Percentiles rank a stretch among this genome's conserved stretches.
These are phyloP conservation scores for Suillus cothurnatus DNA, from an alignment of 768 basidiomycete genomes.

Conservation along the genomic window DNA sequence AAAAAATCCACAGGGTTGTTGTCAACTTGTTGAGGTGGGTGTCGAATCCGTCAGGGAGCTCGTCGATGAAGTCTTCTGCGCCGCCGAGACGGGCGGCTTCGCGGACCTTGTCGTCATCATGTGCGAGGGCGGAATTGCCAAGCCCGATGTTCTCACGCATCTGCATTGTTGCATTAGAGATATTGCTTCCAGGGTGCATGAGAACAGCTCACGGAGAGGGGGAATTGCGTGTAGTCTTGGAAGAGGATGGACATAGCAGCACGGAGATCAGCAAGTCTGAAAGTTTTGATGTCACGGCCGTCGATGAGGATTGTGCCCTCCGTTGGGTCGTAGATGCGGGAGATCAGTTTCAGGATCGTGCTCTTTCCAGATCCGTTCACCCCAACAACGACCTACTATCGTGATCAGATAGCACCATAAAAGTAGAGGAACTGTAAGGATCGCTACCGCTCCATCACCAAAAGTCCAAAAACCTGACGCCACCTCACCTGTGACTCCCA, in stretches of 20 bases:
- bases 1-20: slow-evolving; percentile 67
- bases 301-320: slow-evolving; percentile 72
- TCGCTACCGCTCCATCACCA: no score
- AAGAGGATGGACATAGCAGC: slow-evolving; percentile 70
- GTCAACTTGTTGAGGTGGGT: slow-evolving; percentile 77
- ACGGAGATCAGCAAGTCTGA: slow-evolving; percentile 63
- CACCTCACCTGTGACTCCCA: no score
- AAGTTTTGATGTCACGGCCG: slow-evolving; percentile 57
- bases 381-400: slow-evolving; percentile 68
- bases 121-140: slow-evolving; percentile 59
- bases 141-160: slow-evolving; percentile 78
- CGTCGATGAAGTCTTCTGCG: slow-evolving; percentile 64
- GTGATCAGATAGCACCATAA: not conserved
- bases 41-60: slow-evolving; percentile 65
- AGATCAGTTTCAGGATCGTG: slow-evolving; percentile 74
- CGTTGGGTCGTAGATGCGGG: slow-evolving; percentile 67
- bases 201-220: slow-evolving; percentile 60
- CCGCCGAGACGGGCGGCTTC: slow-evolving; percentile 73
- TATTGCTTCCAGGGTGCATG: not conserved
- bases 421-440: slow-evolving; percentile 14
- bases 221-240: slow-evolving; percentile 81
- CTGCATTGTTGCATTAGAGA: slow-evolving; percentile 37
- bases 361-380: slow-evolving; percentile 81
- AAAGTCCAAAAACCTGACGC: no score
- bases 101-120: slow-evolving; percentile 56